Evolutionary conservation across 441 rosid genomes (phyloP), one percentile per base, ranked within the genome.

Genomic region (Pelargonium citronellum): DNA sequence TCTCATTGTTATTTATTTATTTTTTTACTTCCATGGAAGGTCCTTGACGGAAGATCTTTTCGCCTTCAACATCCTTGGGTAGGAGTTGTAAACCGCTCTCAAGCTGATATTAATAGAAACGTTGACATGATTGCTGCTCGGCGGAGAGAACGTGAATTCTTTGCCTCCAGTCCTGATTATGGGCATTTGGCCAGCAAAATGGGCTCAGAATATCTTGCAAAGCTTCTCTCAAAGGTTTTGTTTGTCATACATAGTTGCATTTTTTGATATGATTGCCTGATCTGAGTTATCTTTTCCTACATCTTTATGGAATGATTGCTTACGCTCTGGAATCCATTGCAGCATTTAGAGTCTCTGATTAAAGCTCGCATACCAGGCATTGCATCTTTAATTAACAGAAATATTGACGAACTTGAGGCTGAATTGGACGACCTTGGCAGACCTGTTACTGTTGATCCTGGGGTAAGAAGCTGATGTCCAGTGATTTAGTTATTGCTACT

Each of bases 31-130:
- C 20, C 16, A 2, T 15, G 20, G 61, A 76, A 92, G 98, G 96
- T 95, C 83, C 87, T 95, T 53, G 98, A 95, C 82, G 99, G 99
- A 74, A 82, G 96, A 81, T 72, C 97, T 10, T 92, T 92, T 69
- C 87, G 96, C 71, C 83, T 92, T 75, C 99, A 92, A 73, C 97
- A 92, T 86, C 99, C 97, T 60, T 95, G 99, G 99, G 99, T 92
- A 15, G 99, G 99, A 75, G 89, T 91, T 67, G 99, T 95, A 75
- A 94, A 94, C 84, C 97, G 99, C 70, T 94, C 99, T 12, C 99
- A 94, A 86, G 97, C 97, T 72, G 99, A 94, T 69, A 94, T 94
- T 82, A 94, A 94, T 71, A 95, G 86, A 81, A 95, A 91, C 64
- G 91, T 89, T 63, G 99, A 92, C 81, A 95, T 95, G 96, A 83